Evolutionary conservation across 176 grass and related monocot species (phyloP).

Genomic region (Raddia distichophylla): DNA sequence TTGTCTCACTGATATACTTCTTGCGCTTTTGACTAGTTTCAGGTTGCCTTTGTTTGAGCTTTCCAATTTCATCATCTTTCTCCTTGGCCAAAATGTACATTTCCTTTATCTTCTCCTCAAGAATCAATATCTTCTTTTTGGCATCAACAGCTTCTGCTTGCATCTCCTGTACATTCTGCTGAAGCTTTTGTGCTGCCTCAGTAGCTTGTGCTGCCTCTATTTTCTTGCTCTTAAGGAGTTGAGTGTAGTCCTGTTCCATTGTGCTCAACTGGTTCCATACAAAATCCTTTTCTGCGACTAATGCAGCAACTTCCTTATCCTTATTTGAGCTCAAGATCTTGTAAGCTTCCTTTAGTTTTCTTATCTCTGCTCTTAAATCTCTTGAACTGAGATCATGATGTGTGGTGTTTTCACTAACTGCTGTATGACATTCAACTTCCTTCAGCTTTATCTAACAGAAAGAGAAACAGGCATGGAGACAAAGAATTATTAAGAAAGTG

Average conservation of each 20-base stretch:
- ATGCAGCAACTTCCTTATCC: constrained; percentile 48
- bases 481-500: neutral
- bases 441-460: constrained; percentile 51
- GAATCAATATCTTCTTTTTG: constrained; percentile 38
- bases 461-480: neutral
- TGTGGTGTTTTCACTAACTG: neutral
- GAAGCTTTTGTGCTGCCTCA: constrained; percentile 52
- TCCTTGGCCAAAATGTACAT: constrained; percentile 41
- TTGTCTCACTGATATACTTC: constrained; percentile 3
- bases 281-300: constrained; percentile 56
- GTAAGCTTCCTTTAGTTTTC: constrained; percentile 55
- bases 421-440: neutral
- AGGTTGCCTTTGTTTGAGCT: constrained; percentile 21
- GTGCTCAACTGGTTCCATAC: constrained; percentile 64
- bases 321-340: constrained; percentile 49
- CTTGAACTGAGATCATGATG: constrained; percentile 25
- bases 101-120: constrained; percentile 42
- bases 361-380: constrained; percentile 41
- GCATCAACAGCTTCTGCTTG: constrained; percentile 34
- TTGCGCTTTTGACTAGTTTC: constrained; percentile 25
- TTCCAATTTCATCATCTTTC: constrained; percentile 41
- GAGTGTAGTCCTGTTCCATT: constrained; percentile 55
- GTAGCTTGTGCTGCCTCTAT: constrained; percentile 48
- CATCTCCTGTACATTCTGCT: constrained; percentile 37
- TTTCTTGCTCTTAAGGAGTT: constrained; percentile 38